These are phyloP conservation scores for Plectosphaerella cucumerina DNA, from an alignment of 2,329 filamentous ascomycete species.

Conservation along the genomic window DNA sequence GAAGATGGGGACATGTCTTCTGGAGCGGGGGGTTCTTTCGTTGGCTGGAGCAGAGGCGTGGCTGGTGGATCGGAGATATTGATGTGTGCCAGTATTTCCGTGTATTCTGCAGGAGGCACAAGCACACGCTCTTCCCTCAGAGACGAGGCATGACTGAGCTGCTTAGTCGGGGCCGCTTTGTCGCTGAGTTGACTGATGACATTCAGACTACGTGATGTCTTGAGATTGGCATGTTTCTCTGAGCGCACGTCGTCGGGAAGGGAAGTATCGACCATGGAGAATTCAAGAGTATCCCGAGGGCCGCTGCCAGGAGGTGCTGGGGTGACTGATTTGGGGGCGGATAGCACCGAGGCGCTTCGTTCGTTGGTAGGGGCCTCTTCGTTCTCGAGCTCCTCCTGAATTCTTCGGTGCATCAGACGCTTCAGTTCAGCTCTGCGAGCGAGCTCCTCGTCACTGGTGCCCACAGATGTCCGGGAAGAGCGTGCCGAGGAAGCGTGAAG, in stretches of 20 bases:
- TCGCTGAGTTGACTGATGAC: too few relatives aligned
- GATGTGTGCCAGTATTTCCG: too few relatives aligned
- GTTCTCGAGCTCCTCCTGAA: slow-evolving; percentile 52
- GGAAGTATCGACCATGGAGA: slow-evolving; percentile 22
- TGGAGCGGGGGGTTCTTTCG: too few relatives aligned
- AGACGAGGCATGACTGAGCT: too few relatives aligned
- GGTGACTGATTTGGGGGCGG: not conserved
- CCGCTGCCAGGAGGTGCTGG: slow-evolving; percentile 28
- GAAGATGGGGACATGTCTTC: too few relatives aligned
- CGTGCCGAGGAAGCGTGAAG: slow-evolving; percentile 38
- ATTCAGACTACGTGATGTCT: too few relatives aligned
- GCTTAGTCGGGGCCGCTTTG: too few relatives aligned
- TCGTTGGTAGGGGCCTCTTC: slow-evolving; percentile 34
- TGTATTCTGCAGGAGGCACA: too few relatives aligned
- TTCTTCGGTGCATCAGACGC: slow-evolving; percentile 50
- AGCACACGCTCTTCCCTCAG: too few relatives aligned
- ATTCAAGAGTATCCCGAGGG: slow-evolving; percentile 47
- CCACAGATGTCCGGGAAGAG: slow-evolving; percentile 34
- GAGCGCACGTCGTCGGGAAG: not conserved
- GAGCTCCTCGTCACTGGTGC: slow-evolving; percentile 47
- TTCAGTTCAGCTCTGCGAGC: slow-evolving; percentile 52
- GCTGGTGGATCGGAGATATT: too few relatives aligned
- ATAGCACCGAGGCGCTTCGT: slow-evolving; percentile 9
- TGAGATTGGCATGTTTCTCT: too few relatives aligned
- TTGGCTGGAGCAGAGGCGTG: too few relatives aligned